Evolutionary conservation across 1,284 basidiomycete genomes (phyloP).

Genomic region (Heterobasidion parviporum): DNA sequence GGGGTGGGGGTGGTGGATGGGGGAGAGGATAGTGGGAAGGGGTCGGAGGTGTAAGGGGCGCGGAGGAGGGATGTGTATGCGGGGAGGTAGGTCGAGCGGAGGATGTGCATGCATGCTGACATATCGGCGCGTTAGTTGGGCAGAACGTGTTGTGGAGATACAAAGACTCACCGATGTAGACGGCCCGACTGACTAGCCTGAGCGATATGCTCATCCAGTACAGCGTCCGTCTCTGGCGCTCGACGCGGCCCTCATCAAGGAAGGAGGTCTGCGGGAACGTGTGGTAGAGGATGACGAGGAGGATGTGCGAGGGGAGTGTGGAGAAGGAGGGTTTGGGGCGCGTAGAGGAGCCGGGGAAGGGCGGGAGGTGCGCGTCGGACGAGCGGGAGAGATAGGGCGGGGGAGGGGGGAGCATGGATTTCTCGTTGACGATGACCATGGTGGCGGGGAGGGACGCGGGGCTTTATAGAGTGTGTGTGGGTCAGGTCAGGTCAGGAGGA

Average conservation of each 20-base stretch:
- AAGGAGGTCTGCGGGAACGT: constrained; percentile 41
- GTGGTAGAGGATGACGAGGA: constrained; percentile 55
- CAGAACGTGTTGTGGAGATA: not conserved
- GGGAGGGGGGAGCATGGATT: constrained; percentile 32
- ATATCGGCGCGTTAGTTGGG: no score
- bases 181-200: constrained; percentile 51
- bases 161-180: constrained; percentile 50
- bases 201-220: constrained; percentile 61
- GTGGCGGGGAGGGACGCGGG: not conserved
- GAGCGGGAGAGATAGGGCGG: constrained; percentile 26
- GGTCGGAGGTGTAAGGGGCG: constrained; percentile 63
- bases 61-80: constrained; percentile 55
- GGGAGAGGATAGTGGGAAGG: constrained; percentile 46
- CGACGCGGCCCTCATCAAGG: constrained; percentile 28
- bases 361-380: not conserved
- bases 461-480: not conserved
- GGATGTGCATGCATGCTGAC: constrained; percentile 68
- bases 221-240: constrained; percentile 53
- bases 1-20: constrained; percentile 17
- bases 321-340: constrained; percentile 32
- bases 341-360: not conserved
- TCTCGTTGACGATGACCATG: constrained; percentile 48
- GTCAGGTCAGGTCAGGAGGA: not conserved
- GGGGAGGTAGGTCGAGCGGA: constrained; percentile 64
- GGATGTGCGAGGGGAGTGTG: constrained; percentile 44